These are phyloP conservation scores for Neurospora sp. DNA, from an alignment of 495 filamentous ascomycete species.

Conservation along the genomic window DNA sequence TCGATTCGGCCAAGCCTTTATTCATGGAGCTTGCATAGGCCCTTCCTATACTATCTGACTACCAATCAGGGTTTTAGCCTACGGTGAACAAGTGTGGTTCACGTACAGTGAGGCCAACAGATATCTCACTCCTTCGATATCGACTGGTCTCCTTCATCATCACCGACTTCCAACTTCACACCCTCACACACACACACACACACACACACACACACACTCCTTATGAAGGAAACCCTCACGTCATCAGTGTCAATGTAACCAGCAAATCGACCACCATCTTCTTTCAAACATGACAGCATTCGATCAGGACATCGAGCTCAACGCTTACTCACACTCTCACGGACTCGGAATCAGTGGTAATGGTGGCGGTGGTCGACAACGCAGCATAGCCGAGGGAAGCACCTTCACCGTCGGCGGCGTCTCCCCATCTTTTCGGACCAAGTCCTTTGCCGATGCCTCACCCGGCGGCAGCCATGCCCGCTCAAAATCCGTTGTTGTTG, in stretches of 20 bases:
- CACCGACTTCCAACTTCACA: neutral
- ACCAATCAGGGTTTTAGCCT: neutral
- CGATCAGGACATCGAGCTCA: slow-evolving; percentile 21
- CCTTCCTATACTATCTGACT: neutral
- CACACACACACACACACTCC: neutral
- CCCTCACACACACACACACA: neutral
- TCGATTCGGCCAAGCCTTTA: neutral
- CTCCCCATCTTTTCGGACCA: neutral
- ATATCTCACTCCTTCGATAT: neutral
- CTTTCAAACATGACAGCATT: neutral
- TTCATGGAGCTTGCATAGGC: neutral
- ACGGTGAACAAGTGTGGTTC: neutral
- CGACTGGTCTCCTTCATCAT: neutral
- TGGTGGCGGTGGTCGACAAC: slow-evolving; percentile 3
- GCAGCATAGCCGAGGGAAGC: slow-evolving; percentile 12
- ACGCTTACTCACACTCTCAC: slow-evolving; percentile 1
- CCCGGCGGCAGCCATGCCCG: neutral
- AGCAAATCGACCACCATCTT: neutral
- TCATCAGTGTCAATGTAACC: neutral
- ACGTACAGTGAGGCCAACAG: neutral
- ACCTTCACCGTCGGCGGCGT: slow-evolving; percentile 8
- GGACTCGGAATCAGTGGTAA: neutral
- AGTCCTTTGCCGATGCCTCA: neutral
- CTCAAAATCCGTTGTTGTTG: neutral
- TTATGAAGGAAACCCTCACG: neutral